Percentiles rank a stretch among this genome's conserved stretches.
Evolutionary conservation across 495 filamentous ascomycete species (phyloP).

Genomic region (Penicillium goetzii): DNA sequence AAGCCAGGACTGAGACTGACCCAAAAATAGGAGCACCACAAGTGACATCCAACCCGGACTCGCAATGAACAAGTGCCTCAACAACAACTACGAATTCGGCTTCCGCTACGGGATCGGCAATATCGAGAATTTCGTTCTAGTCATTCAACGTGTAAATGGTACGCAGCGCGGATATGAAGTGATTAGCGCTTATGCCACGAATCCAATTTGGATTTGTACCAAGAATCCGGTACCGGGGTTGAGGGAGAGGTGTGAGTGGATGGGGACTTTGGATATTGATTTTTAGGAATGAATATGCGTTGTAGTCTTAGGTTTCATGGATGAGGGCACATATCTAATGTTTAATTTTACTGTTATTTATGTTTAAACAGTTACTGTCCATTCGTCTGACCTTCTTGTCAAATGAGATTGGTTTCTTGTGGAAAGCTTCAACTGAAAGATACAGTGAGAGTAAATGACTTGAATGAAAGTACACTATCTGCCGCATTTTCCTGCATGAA

Average conservation of each 20-base stretch:
- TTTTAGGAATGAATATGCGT: background rate
- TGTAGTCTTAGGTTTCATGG: too few species aligned
- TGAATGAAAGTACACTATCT: too few species aligned
- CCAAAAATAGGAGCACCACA: constrained; percentile 19
- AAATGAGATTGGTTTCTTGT: too few species aligned
- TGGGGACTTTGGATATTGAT: constrained; percentile 7
- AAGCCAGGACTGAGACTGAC: background rate
- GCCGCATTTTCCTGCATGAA: too few species aligned
- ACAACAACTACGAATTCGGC: constrained; percentile 18
- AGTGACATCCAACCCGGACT: constrained; percentile 15
- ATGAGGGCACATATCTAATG: too few species aligned
- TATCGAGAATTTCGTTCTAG: constrained; percentile 20
- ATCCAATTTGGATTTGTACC: constrained; percentile 17
- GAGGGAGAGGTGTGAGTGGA: constrained; percentile 12
- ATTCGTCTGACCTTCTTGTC: too few species aligned
- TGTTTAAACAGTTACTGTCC: too few species aligned
- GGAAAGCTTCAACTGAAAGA: too few species aligned
- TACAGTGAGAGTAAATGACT: too few species aligned
- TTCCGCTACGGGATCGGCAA: constrained; percentile 24
- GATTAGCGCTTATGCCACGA: constrained; percentile 6
- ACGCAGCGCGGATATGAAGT: constrained; percentile 8
- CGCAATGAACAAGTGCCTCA: constrained; percentile 13
- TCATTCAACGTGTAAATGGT: constrained; percentile 7
- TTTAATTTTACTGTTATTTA: too few species aligned
- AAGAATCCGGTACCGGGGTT: constrained; percentile 1